A percentile compares a stretch with the other conserved stretches of the same genome.
These are phyloP conservation scores for Ganoderma boninense DNA, from an alignment of 1,284 basidiomycete species.

Conservation along the genomic window DNA sequence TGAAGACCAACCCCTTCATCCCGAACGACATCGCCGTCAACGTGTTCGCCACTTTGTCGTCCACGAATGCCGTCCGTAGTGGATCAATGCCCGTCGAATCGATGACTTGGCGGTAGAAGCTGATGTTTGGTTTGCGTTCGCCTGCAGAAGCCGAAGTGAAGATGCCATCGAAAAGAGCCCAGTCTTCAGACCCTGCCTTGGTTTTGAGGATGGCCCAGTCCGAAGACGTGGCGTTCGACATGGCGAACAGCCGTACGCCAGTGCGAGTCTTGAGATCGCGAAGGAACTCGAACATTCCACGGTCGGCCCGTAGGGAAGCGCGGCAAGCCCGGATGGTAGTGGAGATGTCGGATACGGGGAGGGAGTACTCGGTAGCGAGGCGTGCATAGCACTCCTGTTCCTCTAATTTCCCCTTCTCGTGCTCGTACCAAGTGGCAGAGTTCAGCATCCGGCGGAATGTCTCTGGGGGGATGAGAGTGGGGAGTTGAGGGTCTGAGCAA, in stretches of 20 bases:
- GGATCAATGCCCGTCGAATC: constrained; percentile 51
- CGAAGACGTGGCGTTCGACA: not conserved
- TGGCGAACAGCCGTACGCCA: not conserved
- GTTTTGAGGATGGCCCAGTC: not conserved
- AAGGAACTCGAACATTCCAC: not conserved
- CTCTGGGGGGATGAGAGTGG: not conserved
- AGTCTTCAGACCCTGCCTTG: not conserved
- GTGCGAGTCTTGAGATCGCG: not conserved
- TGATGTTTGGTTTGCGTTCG: constrained; percentile 61
- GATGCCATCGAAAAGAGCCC: constrained; percentile 47
- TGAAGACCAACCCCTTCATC: constrained; percentile 59
- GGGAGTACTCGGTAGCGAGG: not conserved
- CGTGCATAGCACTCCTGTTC: not conserved
- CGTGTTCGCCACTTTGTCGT: constrained; percentile 65
- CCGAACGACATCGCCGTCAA: constrained; percentile 62
- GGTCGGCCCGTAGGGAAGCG: constrained; percentile 27
- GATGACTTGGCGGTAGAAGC: constrained; percentile 60
- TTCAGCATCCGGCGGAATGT: not conserved
- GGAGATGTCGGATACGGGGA: not conserved
- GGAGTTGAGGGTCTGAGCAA: not conserved
- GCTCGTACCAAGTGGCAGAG: not conserved
- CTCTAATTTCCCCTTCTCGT: not conserved
- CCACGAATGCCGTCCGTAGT: constrained; percentile 56
- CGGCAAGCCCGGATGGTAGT: not conserved
- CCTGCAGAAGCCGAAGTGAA: constrained; percentile 57